Conservation (phyloP, 495 filamentous ascomycete species). For the Penicillium bovifimosum region DNA sequence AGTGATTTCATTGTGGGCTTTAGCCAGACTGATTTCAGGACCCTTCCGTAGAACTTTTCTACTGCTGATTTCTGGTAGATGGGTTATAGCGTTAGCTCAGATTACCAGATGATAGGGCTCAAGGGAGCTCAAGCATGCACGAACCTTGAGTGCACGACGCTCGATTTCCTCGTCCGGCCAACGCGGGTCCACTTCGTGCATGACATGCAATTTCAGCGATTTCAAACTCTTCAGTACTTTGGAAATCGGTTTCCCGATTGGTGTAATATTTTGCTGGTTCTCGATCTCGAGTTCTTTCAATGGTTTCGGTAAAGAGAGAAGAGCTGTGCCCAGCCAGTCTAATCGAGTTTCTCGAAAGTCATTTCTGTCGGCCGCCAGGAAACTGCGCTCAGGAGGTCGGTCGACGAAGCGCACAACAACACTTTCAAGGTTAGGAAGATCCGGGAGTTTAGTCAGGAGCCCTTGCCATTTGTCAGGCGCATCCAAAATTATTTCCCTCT, state of each 20-base stretch:
- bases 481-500: not conserved
- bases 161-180: slow-evolving; percentile 14
- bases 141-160: slow-evolving; percentile 12
- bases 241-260: slow-evolving; percentile 2
- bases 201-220: slow-evolving; percentile 18
- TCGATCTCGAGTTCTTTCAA: slow-evolving; percentile 16
- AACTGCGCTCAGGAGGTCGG: too few relatives aligned
- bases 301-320: slow-evolving; percentile 6
- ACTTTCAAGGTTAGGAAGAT: slow-evolving; percentile 14
- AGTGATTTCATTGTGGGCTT: slow-evolving; percentile 16
- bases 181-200: slow-evolving; percentile 7
- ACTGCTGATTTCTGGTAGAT: not conserved
- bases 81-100: not conserved
- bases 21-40: slow-evolving; percentile 20
- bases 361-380: too few relatives aligned
- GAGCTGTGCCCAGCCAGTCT: not conserved
- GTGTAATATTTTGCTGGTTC: slow-evolving; percentile 15
- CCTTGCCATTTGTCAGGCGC: not conserved
- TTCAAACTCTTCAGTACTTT: slow-evolving; percentile 5
- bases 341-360: slow-evolving; percentile 13
- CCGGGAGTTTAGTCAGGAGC: not conserved
- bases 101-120: not conserved
- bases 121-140: not conserved
- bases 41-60: slow-evolving; percentile 7
- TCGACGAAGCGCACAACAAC: slow-evolving; percentile 19